Evolutionary conservation across 2,329 filamentous ascomycete species (phyloP), one percentile per base, ranked within the genome.

Genomic region (Fusarium sp.): DNA sequence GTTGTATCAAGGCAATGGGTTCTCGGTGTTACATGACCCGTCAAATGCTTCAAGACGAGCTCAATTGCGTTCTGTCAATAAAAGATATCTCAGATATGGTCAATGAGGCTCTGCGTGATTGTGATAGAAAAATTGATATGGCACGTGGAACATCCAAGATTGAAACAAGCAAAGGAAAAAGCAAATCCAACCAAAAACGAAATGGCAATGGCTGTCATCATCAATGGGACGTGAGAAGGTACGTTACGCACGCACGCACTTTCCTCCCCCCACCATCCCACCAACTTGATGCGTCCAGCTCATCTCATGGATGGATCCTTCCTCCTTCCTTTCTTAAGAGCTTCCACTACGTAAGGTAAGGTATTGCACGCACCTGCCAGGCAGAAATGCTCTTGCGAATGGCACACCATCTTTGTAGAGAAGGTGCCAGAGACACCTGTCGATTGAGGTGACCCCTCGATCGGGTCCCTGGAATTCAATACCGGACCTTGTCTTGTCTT

Each of bases 181-280:
- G 67, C 66, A 75, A 76, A 55, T 63, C 60, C 74, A 70, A 73
- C 67, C 19, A 29, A 41, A 41, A 54, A 68, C 72, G 61, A 39
- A 31, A 31, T 12, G 31, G 15, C n/a, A 54, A 66, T 73, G 61
- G 37, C 70, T 76, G 69, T 69, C 73, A 68, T 74, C 71, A 72
- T 46, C 33, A 54, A 18, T 33, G 16, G 21, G 39, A 44, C 5
- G 44, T 27, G 15, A 45, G 41, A 45, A 46, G 60, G 64, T 76
- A 76, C 70, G 64, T 69, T 75, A 51, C 52, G 57, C 66, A 62
- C 60, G 56, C 63, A 65, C 63, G 60, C 65, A 74, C 66, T 63
- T 73, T 60, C 54, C 54, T 58, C 57, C 63, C 58, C 72, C 72
- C 73, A 73, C 70, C 70, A 72, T 73, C 72, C 69, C 69, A 69